Conservation (phyloP, 129 eudicot species). For the Artemisia tridentata region DNA sequence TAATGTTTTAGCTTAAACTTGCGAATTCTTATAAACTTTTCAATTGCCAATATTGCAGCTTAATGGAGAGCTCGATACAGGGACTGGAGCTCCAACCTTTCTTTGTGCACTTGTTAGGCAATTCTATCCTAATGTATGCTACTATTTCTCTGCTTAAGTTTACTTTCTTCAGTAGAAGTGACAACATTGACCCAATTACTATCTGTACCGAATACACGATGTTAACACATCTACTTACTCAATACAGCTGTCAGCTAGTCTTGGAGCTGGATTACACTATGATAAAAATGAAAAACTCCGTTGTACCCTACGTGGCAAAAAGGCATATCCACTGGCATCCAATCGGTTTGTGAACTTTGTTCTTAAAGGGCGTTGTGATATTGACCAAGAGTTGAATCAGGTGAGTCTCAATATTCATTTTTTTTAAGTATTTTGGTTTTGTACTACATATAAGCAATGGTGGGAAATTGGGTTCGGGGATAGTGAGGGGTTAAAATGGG, state of each 20-base stretch:
- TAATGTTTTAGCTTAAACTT: conserved; percentile 2
- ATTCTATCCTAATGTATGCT: too few species aligned
- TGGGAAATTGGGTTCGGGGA: neutral
- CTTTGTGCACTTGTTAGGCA: too few species aligned
- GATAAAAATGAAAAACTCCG: too few species aligned
- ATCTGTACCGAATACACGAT: too few species aligned
- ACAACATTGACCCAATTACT: too few species aligned
- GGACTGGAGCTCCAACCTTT: too few species aligned
- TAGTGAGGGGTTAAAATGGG: too few species aligned
- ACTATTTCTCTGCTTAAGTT: too few species aligned
- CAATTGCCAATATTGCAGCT: too few species aligned
- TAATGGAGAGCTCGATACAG: too few species aligned
- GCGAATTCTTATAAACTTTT: neutral
- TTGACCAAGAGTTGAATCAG: conserved; percentile 62
- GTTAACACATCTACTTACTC: conserved; percentile 12
- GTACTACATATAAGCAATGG: neutral
- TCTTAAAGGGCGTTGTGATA: conserved; percentile 61
- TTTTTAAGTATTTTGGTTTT: neutral
- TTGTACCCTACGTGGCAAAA: conserved; percentile 84
- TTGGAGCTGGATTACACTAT: conserved; percentile 75
- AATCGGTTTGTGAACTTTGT: conserved; percentile 47
- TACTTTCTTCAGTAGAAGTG: too few species aligned
- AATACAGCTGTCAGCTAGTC: conserved; percentile 51
- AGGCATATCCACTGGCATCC: conserved; percentile 57
- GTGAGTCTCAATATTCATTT: conserved; percentile 33